Evolutionary conservation across 306 rosid genomes (phyloP).

Genomic region (Casuarina cunninghamiana): DNA sequence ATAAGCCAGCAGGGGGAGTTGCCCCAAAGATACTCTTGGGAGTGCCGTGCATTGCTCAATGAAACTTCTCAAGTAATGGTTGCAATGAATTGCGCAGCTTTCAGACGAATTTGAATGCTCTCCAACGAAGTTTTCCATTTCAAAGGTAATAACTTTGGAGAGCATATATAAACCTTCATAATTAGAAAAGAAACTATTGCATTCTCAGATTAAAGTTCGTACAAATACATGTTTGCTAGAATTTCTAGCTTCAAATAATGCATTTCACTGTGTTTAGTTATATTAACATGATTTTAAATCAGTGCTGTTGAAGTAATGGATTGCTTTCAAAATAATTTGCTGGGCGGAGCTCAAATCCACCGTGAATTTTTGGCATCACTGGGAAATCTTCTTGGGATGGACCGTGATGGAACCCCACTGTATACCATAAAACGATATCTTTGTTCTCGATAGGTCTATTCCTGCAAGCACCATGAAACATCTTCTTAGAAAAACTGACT

Average conservation of each 20-base stretch:
- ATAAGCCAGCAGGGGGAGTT: too few species aligned
- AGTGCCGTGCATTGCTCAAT: too few species aligned
- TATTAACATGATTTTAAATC: background rate
- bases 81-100: too few species aligned
- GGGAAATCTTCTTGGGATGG: slow-evolving; percentile 92
- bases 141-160: too few species aligned
- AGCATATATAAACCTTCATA: too few species aligned
- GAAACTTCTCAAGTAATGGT: too few species aligned
- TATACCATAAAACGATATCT: slow-evolving; percentile 85
- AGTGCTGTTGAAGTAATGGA: slow-evolving; percentile 47
- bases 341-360: slow-evolving; percentile 84
- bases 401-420: slow-evolving; percentile 78
- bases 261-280: background rate
- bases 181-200: too few species aligned
- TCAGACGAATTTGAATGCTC: too few species aligned
- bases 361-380: slow-evolving; percentile 68
- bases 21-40: too few species aligned
- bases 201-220: background rate
- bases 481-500: background rate
- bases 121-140: too few species aligned
- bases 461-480: slow-evolving; percentile 32
- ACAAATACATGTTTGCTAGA: background rate
- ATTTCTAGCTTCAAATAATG: background rate
- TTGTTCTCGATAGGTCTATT: slow-evolving; percentile 72
- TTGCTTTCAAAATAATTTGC: slow-evolving; percentile 73